Percentiles rank a stretch among this genome's conserved stretches.
Evolutionary conservation across 2,329 filamentous ascomycete species (phyloP).

Genomic region (Fusarium gaditjirri): DNA sequence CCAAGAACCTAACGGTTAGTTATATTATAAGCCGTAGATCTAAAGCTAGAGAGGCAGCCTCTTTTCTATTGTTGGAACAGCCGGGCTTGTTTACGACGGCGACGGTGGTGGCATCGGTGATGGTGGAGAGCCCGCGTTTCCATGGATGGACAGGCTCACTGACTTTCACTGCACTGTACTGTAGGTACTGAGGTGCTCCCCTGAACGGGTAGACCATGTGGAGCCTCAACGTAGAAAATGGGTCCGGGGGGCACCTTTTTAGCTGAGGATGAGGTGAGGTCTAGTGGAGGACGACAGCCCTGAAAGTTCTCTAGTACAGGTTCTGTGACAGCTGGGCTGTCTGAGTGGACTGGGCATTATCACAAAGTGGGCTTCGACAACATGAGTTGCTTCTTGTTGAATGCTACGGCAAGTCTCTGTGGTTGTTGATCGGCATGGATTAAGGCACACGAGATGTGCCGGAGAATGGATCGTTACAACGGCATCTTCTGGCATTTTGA

Average conservation of each 20-base stretch:
- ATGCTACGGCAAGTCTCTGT: background rate
- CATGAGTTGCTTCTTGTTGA: background rate
- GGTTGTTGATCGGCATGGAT: slow-evolving; percentile 13
- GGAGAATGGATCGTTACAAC: slow-evolving; percentile 23
- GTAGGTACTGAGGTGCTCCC: slow-evolving; percentile 19
- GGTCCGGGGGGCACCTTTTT: slow-evolving; percentile 29
- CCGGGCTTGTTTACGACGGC: slow-evolving; percentile 28
- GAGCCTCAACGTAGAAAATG: slow-evolving; percentile 16
- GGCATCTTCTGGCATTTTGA: slow-evolving; percentile 1
- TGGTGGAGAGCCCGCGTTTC: slow-evolving; percentile 9
- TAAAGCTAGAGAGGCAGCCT: slow-evolving; percentile 31
- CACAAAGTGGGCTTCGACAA: background rate
- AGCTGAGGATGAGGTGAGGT: slow-evolving; percentile 37
- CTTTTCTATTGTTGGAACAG: slow-evolving; percentile 37
- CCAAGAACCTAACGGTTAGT: slow-evolving; percentile 3
- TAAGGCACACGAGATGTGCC: slow-evolving; percentile 11
- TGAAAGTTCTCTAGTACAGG: background rate
- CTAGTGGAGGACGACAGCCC: slow-evolving; percentile 23
- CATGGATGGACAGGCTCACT: background rate
- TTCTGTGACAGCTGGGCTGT: slow-evolving; percentile 8
- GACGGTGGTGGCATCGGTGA: slow-evolving; percentile 34
- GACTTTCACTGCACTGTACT: background rate
- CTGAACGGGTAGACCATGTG: slow-evolving; percentile 22
- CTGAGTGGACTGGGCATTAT: background rate
- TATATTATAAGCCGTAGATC: slow-evolving; percentile 10